Evolutionary conservation across 1,284 basidiomycete genomes (phyloP).

Genomic region (Sanghuangporus weigelae): DNA sequence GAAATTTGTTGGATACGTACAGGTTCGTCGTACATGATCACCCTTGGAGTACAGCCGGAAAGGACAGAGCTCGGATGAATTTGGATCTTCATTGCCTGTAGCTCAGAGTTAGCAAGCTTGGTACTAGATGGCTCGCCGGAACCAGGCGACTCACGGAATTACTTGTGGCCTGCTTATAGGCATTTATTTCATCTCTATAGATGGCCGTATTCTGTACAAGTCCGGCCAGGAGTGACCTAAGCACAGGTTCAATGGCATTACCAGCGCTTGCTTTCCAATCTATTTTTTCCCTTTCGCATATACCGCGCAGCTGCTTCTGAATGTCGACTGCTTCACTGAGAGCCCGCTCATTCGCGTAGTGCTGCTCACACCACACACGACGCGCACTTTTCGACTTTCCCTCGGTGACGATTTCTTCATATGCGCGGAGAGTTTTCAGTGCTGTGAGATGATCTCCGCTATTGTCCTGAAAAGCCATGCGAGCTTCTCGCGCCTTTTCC

Average conservation of each 20-base stretch:
- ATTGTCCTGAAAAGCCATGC: slow-evolving; percentile 75
- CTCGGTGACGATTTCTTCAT: slow-evolving; percentile 46
- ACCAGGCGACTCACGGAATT: slow-evolving; percentile 50
- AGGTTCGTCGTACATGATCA: slow-evolving; percentile 88
- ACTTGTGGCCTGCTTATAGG: slow-evolving; percentile 80
- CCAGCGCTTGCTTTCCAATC: slow-evolving; percentile 55
- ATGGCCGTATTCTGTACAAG: slow-evolving; percentile 80
- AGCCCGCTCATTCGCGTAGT: slow-evolving; percentile 83
- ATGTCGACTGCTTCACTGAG: slow-evolving; percentile 83
- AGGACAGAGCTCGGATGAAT: slow-evolving; percentile 76
- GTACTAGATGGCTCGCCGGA: not conserved
- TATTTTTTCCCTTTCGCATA: slow-evolving; percentile 58
- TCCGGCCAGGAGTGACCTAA: slow-evolving; percentile 68
- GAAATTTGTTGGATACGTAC: slow-evolving; percentile 41
- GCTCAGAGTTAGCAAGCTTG: slow-evolving; percentile 10
- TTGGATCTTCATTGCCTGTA: slow-evolving; percentile 70
- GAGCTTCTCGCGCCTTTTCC: slow-evolving; percentile 62
- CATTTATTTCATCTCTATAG: slow-evolving; percentile 70
- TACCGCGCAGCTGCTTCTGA: slow-evolving; percentile 70
- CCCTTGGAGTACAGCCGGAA: slow-evolving; percentile 73
- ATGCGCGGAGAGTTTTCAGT: slow-evolving; percentile 81
- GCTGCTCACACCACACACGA: slow-evolving; percentile 76
- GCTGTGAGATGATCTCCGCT: slow-evolving; percentile 90
- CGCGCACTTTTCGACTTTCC: slow-evolving; percentile 27
- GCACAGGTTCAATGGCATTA: slow-evolving; percentile 54